Evolutionary conservation across 169 alveolate genomes (phyloP), one percentile per base, ranked within the genome.

Genomic region (Amoebophrya sp.): DNA sequence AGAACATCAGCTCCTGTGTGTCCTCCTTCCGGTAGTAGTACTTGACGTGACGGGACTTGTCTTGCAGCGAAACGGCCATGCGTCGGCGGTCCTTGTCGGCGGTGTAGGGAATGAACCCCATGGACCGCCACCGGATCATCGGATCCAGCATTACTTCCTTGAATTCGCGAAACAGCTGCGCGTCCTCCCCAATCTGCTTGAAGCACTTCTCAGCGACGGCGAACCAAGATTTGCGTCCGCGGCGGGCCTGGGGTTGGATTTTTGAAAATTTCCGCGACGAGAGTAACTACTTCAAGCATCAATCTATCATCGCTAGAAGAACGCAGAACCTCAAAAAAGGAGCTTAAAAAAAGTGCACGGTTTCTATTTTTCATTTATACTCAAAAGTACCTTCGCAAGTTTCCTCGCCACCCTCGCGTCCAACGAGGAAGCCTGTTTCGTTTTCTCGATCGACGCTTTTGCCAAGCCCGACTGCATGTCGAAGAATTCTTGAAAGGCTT

Each of bases 151-250:
- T 66, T 3, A 1, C 32, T 25, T 66, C 10, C 83, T 66, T 66
- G 83, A 66, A 66, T 25, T 66, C 83, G 83, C 83, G 83, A n/a
- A 12, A 66, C 83, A 66, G 83, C 83, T 66, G 32, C 10, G 83
- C 83, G 83, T 66, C 83, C 18, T 66, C 83, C 1, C 83, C 83
- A 25, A n/a, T 66, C 83, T 66, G 83, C 83, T 66, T 66, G 83
- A 66, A 66, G 32, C 83, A 66, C 2, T 7, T 18, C 32, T 66
- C 83, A 3, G 1, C 18, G 32, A 66, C 83, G 38, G 35, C 1
- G 32, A 12, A 66, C 83, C 83, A 66, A 25, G 38, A 25, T 25
- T 66, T 66, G 83, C 83, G 83, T 3, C 83, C 83, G 38, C 83
- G 7, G 10, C 83, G 83, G 32, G 83, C 83, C 54, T 41, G n/a